Base-by-base conservation (phyloP, 129 eudicot genomes). In the Saussurea involucrata region DNA sequence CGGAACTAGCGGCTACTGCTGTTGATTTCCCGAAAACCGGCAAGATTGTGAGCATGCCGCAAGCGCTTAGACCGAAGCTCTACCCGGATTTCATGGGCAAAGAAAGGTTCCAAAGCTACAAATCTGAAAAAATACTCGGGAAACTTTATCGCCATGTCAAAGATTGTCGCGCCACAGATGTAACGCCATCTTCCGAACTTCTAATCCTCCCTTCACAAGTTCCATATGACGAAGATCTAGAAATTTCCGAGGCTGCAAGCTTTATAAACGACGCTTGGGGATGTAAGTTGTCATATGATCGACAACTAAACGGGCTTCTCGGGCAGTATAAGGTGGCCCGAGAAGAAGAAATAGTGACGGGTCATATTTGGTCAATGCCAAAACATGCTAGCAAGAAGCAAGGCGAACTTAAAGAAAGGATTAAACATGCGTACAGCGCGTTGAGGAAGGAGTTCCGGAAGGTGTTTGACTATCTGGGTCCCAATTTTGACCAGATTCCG, bases 21-120 rank as follows among this genome's bases (percentile, higher is more conserved):
- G 93, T 90, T 27, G 93, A 91, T 76, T 88, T 91, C 83, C 97
- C 97, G 0, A 88, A 91, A 83, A 88, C 97, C 11, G 94, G 97
- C 10, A 88, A 86, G 66, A 69, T 79, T 0, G 97, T 86, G 36
- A 82, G 17, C 32, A 83, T 91, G 92, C 97, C 97, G 0, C 10
- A 17, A 2, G 76, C 79, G 0, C 86, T 86, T 9, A 86, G 76
- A 75, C 94, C 97, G 6, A 88, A 86, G 42, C 58, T 83, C 32
- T 91, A 91, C 73, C 93, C 97, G 0, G 97, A 91, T 75, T 91
- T 84, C 73, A 88, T 91, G 97, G 97, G 90, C 13, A 91, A 91
- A 70, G 90, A 87, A 42, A 82, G 74, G 0, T 81, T 75, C 61
- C 91, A 86, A 28, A 46, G 92, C 5, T 91, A 91, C 82, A 73